Conservation (phyloP, 208 protist genomes). For the Trypanosoma congolense region DNA sequence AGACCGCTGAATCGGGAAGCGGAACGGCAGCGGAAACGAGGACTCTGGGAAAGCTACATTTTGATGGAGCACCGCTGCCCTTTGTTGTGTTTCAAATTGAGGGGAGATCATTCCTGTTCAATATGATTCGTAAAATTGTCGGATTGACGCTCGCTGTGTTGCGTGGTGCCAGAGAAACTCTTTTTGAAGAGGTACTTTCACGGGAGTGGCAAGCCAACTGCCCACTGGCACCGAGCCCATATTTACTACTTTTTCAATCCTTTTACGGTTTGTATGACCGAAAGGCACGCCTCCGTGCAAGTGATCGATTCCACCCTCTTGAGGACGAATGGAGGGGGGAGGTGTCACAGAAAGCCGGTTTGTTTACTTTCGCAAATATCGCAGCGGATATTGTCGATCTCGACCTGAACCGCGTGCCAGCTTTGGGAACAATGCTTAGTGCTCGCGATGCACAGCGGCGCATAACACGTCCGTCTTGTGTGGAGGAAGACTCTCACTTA, state of each 20-base stretch:
- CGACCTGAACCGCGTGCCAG: constrained; percentile 55
- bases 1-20: background rate
- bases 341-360: constrained; percentile 30
- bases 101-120: constrained; percentile 79
- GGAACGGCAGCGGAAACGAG: background rate
- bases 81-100: constrained; percentile 84
- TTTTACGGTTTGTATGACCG: constrained; percentile 67
- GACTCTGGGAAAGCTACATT: too few relatives aligned
- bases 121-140: constrained; percentile 88
- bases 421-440: constrained; percentile 49
- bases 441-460: constrained; percentile 34
- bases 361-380: constrained; percentile 39
- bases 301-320: constrained; percentile 23
- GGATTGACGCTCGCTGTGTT: constrained; percentile 60
- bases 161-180: constrained; percentile 40
- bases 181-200: constrained; percentile 51
- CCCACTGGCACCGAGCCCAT: constrained; percentile 65
- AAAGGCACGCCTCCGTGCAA: constrained; percentile 4
- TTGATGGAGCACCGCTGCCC: constrained; percentile 23
- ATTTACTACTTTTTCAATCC: constrained; percentile 65
- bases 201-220: constrained; percentile 44
- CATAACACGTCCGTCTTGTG: constrained; percentile 33
- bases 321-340: constrained; percentile 42
- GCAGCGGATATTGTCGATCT: constrained; percentile 52
- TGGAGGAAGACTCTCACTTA: constrained; percentile 47